Evolutionary conservation across 2,329 filamentous ascomycete species (phyloP), one percentile per base, ranked within the genome.

Genomic region (Cladosporium velox): DNA sequence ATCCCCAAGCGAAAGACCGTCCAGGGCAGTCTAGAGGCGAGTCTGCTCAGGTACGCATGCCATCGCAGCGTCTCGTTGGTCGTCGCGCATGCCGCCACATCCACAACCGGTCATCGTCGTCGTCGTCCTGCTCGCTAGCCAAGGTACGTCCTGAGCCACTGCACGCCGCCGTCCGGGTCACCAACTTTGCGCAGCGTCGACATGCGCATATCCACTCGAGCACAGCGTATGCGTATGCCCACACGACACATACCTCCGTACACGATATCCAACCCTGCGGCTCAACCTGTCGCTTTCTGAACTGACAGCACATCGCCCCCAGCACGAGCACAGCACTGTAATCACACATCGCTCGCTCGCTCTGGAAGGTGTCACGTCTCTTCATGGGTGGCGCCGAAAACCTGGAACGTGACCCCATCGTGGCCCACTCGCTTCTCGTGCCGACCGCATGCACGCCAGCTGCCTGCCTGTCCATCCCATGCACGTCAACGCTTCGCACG

Each of bases 401-500:
- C 34, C 35, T 55, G 51, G 61, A 44, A 57, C 52, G 61, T 52
- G 49, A 57, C 61, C 38, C 28, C 28, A 34, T n/a, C 26, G n/a
- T 21, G 52, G 59, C 59, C 59, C 59, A 30, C 30, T 62, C 44
- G 44, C 51, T 64, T 64, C 4, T 44, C 35, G 51, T 57, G 35
- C 61, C 51, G 34, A 44, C 21, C 44, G 34, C n/a, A 30, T 41
- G 44, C 59, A 61, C 59, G 51, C 51, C 26, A 32, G 30, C 44
- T 38, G 35, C 35, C 35, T 41, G 35, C 38, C 38, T 44, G 41
- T 59, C 34, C 57, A 14, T 18, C 35, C 38, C 61, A 64, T 64
- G 61, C 61, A 64, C 61, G 61, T 64, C 61, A 64, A 55, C 51
- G 49, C 49, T 28, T 52, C 59, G 52, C 61, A 47, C 34, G 26